These are phyloP conservation scores for Selaginella moellendorffii DNA, from an alignment of 75 land plant species.

Conservation along the genomic window DNA sequence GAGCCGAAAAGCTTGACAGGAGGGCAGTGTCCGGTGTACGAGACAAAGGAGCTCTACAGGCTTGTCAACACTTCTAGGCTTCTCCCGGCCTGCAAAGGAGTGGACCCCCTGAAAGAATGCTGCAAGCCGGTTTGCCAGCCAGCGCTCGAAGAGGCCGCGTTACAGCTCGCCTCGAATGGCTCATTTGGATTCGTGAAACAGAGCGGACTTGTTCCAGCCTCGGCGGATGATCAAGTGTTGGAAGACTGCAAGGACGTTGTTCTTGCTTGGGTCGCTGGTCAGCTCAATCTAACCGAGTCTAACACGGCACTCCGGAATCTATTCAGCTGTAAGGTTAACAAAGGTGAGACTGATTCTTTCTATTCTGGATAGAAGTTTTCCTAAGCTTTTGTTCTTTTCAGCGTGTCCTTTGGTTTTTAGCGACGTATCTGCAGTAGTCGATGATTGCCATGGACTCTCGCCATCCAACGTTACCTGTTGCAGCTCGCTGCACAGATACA, in stretches of 20 bases:
- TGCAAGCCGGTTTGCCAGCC: slow-evolving; percentile 78
- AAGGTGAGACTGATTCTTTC: slow-evolving; percentile 34
- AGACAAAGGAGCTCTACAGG: slow-evolving; percentile 40
- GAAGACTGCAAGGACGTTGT: slow-evolving; percentile 79
- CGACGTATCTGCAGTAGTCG: slow-evolving; percentile 53
- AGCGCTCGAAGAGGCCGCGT: slow-evolving; percentile 57
- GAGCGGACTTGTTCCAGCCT: background rate
- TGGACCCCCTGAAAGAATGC: slow-evolving; percentile 90
- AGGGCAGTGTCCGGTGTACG: slow-evolving; percentile 79
- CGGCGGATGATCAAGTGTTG: slow-evolving; percentile 11
- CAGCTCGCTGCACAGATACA: slow-evolving; percentile 64
- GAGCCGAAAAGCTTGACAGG: slow-evolving; percentile 65
- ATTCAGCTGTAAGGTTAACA: slow-evolving; percentile 81
- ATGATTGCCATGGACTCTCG: slow-evolving; percentile 43
- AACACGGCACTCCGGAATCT: slow-evolving; percentile 70
- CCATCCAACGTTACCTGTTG: slow-evolving; percentile 75
- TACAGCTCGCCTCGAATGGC: slow-evolving; percentile 20
- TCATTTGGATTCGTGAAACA: background rate
- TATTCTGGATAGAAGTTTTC: background rate
- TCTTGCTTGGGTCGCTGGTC: slow-evolving; percentile 69
- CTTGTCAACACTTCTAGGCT: slow-evolving; percentile 58
- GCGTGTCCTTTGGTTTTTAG: slow-evolving; percentile 80
- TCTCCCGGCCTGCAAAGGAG: slow-evolving; percentile 55
- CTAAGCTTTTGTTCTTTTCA: slow-evolving; percentile 33
- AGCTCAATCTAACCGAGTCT: slow-evolving; percentile 41